Evolutionary conservation across 108 stramenopile genomes (phyloP), one percentile per base, ranked within the genome.

Genomic region (Cyclotella cryptica): DNA sequence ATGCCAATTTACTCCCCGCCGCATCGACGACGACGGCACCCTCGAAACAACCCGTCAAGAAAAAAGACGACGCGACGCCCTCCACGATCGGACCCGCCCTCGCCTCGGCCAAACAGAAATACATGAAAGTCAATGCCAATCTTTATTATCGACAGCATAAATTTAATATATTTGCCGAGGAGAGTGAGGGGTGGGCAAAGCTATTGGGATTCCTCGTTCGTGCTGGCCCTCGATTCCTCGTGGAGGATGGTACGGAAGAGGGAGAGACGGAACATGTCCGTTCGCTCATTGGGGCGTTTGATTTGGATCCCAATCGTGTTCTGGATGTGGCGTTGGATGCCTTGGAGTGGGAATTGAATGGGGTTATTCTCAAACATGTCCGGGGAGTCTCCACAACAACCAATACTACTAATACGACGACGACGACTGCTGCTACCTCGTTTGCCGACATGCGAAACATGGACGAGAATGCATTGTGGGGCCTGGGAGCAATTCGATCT

Each of bases 291-390:
- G 98, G 97, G 15, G 85, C 89, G 49, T 99, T 98, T 77, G 95
- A 96, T 72, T 70, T 99, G 10, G 98, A 99, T 86, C 98, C 98
- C 42, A 97, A 97, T 86, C 88, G 98, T 40, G 91, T 90, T 0
- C 40, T 97, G 40, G 97, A 98, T 80, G 54, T 98, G 43, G 46
- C 85, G 4, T 69, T 98, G 39, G 95, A 98, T 64, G 87, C 86
- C 2, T 74, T 97, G 70, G 97, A 97, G 84, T 71, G 67, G 29
- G 52, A 55, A 44, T 45, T 65, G 70, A 26, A 21, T 40, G 21
- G 18, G 26, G 17, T 35, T 30, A 19, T 42, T 21, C 18, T 27
- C 42, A 69, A n/a, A 1, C 21, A 21, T n/a, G 26, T 21, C 29
- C 40, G 68, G 26, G 52, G 46, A 15, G 6, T 17, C 40, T n/a